Evolutionary conservation across 78 protist genomes (phyloP).

Genomic region (Dictyostelium intermedium): DNA sequence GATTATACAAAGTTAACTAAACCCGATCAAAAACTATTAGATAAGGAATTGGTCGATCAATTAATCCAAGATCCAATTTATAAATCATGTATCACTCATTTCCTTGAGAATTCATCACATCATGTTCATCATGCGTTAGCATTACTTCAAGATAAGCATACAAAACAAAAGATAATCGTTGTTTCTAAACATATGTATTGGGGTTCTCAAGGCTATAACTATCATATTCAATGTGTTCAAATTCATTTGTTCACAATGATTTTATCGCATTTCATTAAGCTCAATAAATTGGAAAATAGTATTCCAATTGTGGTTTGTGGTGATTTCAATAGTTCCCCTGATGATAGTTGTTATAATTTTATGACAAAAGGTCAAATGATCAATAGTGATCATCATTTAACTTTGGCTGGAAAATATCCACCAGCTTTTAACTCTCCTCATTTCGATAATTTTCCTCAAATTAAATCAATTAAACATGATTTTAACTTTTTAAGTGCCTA

Average conservation of each 20-base stretch:
- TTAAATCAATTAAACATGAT: neutral
- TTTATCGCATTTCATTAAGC: neutral
- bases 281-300: neutral
- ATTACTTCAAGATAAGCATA: slow-evolving; percentile 1
- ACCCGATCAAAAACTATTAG: neutral
- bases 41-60: neutral
- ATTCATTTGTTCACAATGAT: neutral
- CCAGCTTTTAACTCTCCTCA: neutral
- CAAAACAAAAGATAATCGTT: neutral
- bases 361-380: neutral
- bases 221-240: slow-evolving; percentile 29
- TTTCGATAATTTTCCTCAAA: neutral
- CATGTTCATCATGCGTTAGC: neutral
- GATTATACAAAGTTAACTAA: neutral
- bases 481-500: slow-evolving; percentile 14
- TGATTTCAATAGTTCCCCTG: slow-evolving; percentile 54
- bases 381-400: neutral
- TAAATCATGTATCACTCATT: neutral
- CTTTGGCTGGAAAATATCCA: neutral
- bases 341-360: neutral
- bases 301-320: slow-evolving; percentile 45
- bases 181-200: slow-evolving; percentile 33
- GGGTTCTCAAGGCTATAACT: neutral
- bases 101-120: neutral
- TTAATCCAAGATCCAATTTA: neutral